A percentile compares a stretch with the other conserved stretches of the same genome.
Evolutionary conservation across 116 monocot genomes (phyloP).

Genomic region (Papilionanthe hybrid): DNA sequence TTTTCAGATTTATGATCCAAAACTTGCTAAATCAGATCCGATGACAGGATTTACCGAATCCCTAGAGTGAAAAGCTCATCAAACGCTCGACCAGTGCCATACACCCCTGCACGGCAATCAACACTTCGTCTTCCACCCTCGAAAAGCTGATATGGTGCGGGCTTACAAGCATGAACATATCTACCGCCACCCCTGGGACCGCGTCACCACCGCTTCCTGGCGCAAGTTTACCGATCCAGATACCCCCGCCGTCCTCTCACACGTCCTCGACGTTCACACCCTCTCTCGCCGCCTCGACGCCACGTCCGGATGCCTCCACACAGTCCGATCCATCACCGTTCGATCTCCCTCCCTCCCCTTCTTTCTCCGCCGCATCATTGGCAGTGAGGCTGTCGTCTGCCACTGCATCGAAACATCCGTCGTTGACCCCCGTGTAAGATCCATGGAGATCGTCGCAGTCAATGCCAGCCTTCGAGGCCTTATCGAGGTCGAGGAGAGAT

Average conservation of each 20-base stretch:
- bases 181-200: constrained; percentile 88
- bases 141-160: constrained; percentile 53
- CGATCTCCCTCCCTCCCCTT: constrained; percentile 78
- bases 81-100: no score
- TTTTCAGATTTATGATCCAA: no score
- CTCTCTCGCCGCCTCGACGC: constrained; percentile 63
- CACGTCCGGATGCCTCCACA: constrained; percentile 33
- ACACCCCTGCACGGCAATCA: neutral
- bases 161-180: constrained; percentile 88
- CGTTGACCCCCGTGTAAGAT: constrained; percentile 51
- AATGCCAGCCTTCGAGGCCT: constrained; percentile 62
- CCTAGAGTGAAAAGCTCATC: no score
- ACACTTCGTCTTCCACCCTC: neutral
- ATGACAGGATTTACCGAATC: no score
- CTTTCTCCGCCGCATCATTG: constrained; percentile 68
- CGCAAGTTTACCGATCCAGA: constrained; percentile 91
- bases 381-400: constrained; percentile 45
- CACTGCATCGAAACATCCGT: constrained; percentile 85
- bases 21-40: no score
- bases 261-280: constrained; percentile 94
- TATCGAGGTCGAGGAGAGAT: constrained; percentile 85
- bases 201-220: constrained; percentile 79
- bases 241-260: constrained; percentile 56
- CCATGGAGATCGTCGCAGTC: constrained; percentile 76
- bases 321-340: constrained; percentile 79